Evolutionary conservation across 2,329 filamentous ascomycete genomes (phyloP).

Genomic region (Penicillium brevicompactum): DNA sequence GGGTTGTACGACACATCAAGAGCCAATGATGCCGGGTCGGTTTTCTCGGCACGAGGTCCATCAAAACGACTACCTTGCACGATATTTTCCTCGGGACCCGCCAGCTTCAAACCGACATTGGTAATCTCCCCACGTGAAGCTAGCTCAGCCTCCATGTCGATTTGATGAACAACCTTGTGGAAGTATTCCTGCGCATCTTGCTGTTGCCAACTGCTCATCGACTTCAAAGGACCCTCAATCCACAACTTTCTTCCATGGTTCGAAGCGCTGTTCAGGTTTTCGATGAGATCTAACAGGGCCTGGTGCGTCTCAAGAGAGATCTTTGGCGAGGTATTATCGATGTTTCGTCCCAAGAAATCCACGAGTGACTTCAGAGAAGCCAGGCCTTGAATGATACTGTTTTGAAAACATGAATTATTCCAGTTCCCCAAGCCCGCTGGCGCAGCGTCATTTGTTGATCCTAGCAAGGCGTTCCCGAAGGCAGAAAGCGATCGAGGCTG

Average conservation of each 20-base stretch:
- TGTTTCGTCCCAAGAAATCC: constrained; percentile 60
- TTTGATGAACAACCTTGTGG: constrained; percentile 80
- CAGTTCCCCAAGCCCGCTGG: constrained; percentile 77
- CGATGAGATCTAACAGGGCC: constrained; percentile 66
- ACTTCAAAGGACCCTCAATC: constrained; percentile 80
- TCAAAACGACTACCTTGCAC: constrained; percentile 24
- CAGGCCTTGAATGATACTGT: constrained; percentile 86
- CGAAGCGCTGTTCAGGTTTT: constrained; percentile 66
- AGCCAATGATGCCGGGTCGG: constrained; percentile 14
- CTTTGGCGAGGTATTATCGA: constrained; percentile 39
- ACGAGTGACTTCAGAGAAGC: constrained; percentile 73
- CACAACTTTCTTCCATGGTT: constrained; percentile 78
- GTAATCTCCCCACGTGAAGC: constrained; percentile 49
- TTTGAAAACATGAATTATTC: constrained; percentile 97
- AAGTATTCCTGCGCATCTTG: constrained; percentile 99
- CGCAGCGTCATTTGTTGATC: constrained; percentile 32
- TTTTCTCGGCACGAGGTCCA: constrained; percentile 10
- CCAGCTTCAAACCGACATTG: constrained; percentile 45
- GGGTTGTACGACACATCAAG: constrained; percentile 62
- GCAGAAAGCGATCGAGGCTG: constrained; percentile 58
- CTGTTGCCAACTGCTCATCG: constrained; percentile 92
- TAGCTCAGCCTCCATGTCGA: constrained; percentile 73
- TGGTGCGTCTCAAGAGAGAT: constrained; percentile 50
- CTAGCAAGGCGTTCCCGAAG: constrained; percentile 51
- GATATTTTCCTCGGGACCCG: constrained; percentile 37